phyloP scores from a whole-genome alignment of 2,329 filamentous ascomycete genomes.

The Talaromyces sp. region DNA sequence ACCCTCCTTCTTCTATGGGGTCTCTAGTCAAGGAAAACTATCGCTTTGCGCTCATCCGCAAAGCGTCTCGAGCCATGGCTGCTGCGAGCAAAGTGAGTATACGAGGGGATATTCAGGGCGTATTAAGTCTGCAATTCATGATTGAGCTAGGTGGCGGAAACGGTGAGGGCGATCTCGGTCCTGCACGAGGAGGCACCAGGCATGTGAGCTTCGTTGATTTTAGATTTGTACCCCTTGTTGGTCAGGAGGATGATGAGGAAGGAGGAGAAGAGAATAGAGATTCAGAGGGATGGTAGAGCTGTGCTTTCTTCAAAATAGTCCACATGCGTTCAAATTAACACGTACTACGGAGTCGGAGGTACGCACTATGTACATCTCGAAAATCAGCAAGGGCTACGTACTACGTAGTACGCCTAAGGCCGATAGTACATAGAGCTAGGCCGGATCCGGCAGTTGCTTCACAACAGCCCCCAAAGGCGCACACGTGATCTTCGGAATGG shows the following conservation, averaged over 20 bases:
- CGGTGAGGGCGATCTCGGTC: slow-evolving; percentile 21
- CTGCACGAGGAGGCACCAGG: slow-evolving; percentile 21
- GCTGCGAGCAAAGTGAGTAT: slow-evolving; percentile 90
- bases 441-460: not conserved
- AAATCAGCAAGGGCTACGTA: not conserved
- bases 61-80: slow-evolving; percentile 87
- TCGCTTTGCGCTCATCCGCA: slow-evolving; percentile 81
- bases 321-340: too few species aligned
- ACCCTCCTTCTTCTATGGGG: slow-evolving; percentile 52
- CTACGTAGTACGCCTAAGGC: not conserved
- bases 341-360: too few species aligned
- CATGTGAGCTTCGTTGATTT: slow-evolving; percentile 48
- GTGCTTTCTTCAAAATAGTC: not conserved
- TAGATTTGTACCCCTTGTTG: slow-evolving; percentile 45
- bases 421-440: not conserved
- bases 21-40: slow-evolving; percentile 73
- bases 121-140: slow-evolving; percentile 94
- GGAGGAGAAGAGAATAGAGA: slow-evolving; percentile 20
- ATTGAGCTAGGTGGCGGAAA: slow-evolving; percentile 66
- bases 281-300: not conserved
- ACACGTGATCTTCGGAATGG: slow-evolving; percentile 8
- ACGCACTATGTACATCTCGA: not conserved
- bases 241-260: slow-evolving; percentile 32
- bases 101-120: slow-evolving; percentile 80
- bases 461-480: not conserved